Evolutionary conservation across 257 asterid species (phyloP).

Genomic region (Ajuga chamaepitys): DNA sequence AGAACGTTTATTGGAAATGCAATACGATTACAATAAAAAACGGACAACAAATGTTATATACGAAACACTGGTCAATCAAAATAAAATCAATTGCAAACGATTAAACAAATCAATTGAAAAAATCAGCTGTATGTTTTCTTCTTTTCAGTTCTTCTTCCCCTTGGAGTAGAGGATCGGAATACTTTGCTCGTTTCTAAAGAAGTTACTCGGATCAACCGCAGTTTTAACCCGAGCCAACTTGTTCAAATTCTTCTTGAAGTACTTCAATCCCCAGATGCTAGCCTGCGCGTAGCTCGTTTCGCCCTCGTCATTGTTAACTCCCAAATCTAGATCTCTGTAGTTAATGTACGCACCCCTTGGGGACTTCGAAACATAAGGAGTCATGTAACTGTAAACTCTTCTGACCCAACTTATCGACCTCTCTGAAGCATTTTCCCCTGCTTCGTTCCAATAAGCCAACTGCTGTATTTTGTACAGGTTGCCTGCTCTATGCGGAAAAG

Average conservation of each 20-base stretch:
- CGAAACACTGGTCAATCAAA: too few relatives aligned
- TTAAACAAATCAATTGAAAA: too few relatives aligned
- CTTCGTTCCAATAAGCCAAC: constrained; percentile 34
- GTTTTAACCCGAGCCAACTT: constrained; percentile 46
- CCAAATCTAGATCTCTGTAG: constrained; percentile 55
- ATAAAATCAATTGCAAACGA: too few relatives aligned
- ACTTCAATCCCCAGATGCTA: constrained; percentile 40
- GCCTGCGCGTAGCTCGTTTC: constrained; percentile 28
- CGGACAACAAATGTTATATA: too few relatives aligned
- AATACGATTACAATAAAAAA: too few relatives aligned
- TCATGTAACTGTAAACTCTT: too few relatives aligned
- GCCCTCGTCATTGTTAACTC: constrained; percentile 34
- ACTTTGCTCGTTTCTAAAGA: constrained; percentile 52
- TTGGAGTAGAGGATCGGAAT: constrained; percentile 26
- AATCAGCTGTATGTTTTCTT: too few relatives aligned
- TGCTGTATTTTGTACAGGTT: constrained; percentile 45
- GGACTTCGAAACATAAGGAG: too few relatives aligned
- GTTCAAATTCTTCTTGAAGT: constrained; percentile 52
- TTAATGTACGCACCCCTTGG: constrained; percentile 57
- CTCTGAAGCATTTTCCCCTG: constrained; percentile 40
- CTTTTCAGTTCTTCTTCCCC: constrained; percentile 23
- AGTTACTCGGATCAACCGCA: constrained; percentile 48
- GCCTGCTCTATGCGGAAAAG: constrained; percentile 59
- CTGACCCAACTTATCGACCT: too few relatives aligned
- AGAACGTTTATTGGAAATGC: too few relatives aligned